These are phyloP conservation scores for Calamus simplicifolius DNA, from an alignment of 176 grass and related monocot genomes.

Conservation along the genomic window DNA sequence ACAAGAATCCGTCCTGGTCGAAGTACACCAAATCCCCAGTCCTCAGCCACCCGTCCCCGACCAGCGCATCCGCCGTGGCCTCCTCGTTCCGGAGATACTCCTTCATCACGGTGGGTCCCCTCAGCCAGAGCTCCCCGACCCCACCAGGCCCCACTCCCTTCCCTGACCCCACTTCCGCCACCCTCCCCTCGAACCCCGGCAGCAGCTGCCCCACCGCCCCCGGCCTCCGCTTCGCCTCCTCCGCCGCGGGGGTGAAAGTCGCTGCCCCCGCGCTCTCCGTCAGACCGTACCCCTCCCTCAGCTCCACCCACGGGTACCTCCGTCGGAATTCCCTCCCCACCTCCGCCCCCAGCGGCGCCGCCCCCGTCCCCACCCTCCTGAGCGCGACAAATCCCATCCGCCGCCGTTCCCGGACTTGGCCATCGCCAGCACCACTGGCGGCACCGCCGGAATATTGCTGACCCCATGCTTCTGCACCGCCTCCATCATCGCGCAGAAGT, in stretches of 20 bases:
- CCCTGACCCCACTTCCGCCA: too few species aligned
- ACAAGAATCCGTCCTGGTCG: constrained; percentile 31
- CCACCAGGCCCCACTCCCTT: background rate
- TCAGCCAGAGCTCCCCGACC: constrained; percentile 19
- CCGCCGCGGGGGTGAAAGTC: background rate
- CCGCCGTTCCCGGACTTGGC: background rate
- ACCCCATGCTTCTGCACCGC: background rate
- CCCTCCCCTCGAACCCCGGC: too few species aligned
- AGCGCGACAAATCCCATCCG: constrained; percentile 7
- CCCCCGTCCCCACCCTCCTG: constrained; percentile 8
- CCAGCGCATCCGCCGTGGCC: constrained; percentile 20
- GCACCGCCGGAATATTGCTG: too few species aligned
- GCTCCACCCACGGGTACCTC: constrained; percentile 15
- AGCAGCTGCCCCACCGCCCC: background rate
- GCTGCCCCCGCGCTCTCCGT: constrained; percentile 6
- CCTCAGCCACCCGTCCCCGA: constrained; percentile 24
- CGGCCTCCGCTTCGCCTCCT: constrained; percentile 10
- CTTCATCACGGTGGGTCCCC: constrained; percentile 7
- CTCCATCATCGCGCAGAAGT: background rate
- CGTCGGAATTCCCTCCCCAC: constrained; percentile 6
- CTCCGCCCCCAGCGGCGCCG: background rate
- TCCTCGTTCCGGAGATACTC: constrained; percentile 24
- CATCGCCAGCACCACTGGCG: too few species aligned
- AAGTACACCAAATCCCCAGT: constrained; percentile 35
- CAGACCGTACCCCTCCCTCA: constrained; percentile 22